Base-by-base conservation (phyloP, 768 basidiomycete species). In the Hirschioporus abietinus region DNA sequence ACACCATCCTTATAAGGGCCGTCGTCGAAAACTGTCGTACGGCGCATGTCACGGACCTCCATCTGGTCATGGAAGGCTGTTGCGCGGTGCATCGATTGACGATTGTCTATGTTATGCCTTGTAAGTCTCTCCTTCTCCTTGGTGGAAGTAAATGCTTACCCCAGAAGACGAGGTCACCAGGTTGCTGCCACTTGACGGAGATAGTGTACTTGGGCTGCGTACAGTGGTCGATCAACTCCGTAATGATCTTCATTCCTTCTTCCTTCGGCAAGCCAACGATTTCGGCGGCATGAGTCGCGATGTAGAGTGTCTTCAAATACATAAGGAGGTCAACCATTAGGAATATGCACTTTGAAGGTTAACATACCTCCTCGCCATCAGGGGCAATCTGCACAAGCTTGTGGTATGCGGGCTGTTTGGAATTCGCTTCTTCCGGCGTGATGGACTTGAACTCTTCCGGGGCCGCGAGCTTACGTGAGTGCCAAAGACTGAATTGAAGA, bases 1-100 rank as follows among this genome's bases (percentile, higher is more conserved):
- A 52, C 42, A 20, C 42, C 42, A 10, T 52, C 20, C 42, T 52
- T 52, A 20, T 52, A 52, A 3, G 69, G 69, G 2, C 67, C 67
- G n/a, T 70, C 68, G 62, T 70, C 69, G 35, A 69, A 71, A 15
- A 71, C 71, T 15, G 70, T 71, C 23, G 71, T 71, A 20, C 71
- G 58, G n/a, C 71, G 63, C 71, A 71, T 71, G 63, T 71, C 71
- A 26, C 71, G 65, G 35, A 58, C 58, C 65, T 71, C 70, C 71
- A 71, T 71, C 63, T 71, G 71, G 66, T 71, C 71, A 23, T 30
- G 42, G 69, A 70, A 71, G 8, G 68, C 64, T 35, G 68, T 67
- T 24, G 68, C 71, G 18, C 66, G 27, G 63, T 71, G 70, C 70
- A 71, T 71, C 20, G 64, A 63, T n/a, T 23, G 24, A 1, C 66